Evolutionary conservation across 306 rosid genomes (phyloP).

Genomic region (Ziziphus jujuba): DNA sequence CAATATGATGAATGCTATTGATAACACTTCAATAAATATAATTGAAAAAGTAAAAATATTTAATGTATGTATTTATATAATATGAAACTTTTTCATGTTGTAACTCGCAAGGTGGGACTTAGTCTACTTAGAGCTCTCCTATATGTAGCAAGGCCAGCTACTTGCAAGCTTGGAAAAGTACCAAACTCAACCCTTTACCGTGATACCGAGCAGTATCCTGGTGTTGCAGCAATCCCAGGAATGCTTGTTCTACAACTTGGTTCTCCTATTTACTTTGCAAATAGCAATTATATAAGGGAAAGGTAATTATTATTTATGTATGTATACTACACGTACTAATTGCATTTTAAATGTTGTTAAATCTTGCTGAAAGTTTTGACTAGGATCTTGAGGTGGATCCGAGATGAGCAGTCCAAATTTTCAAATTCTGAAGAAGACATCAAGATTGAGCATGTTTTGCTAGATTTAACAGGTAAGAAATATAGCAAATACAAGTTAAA

Average conservation of each 20-base stretch:
- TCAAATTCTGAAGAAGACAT: slow-evolving; percentile 7
- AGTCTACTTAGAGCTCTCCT: slow-evolving; percentile 65
- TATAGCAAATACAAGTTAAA: not conserved
- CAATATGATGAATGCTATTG: no score
- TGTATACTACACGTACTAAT: not conserved
- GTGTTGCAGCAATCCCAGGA: slow-evolving; percentile 37
- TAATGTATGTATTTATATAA: no score
- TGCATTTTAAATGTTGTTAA: not conserved
- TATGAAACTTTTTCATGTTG: no score
- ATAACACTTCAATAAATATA: no score
- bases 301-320: slow-evolving; percentile 45
- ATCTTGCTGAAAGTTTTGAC: not conserved
- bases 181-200: slow-evolving; percentile 47
- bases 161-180: slow-evolving; percentile 73
- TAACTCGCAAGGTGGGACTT: slow-evolving; percentile 67
- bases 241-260: slow-evolving; percentile 65
- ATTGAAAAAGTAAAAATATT: no score
- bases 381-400: slow-evolving; percentile 75
- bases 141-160: slow-evolving; percentile 79
- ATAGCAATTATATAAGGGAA: slow-evolving; percentile 63
- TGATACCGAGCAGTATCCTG: slow-evolving; percentile 64
- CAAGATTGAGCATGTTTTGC: slow-evolving; percentile 47
- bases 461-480: slow-evolving; percentile 67
- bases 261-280: slow-evolving; percentile 86
- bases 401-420: slow-evolving; percentile 39